Base-by-base conservation (phyloP, 495 filamentous ascomycete species). In the Sabuloglossum arenarium region DNA sequence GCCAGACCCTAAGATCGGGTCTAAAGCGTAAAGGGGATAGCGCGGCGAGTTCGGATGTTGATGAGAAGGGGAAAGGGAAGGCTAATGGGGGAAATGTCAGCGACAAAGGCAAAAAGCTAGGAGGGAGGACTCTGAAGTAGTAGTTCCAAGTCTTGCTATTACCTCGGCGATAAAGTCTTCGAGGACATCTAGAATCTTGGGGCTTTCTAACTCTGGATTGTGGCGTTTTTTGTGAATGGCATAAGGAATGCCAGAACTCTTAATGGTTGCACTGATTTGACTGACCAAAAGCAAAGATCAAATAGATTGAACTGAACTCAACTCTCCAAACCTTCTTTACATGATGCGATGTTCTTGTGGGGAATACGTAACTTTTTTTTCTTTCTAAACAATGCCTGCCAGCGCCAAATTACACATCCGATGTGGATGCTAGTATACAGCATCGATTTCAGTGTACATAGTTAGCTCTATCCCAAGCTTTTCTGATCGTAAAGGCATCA, bases 1-100 rank as follows among this genome's bases (percentile, higher is more conserved):
- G 91, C 0, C 84, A 95, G 65, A 90, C 86, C n/a, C 65, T 97
- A 27, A 71, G 88, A 49, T 79, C 77, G 5, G 80, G 75, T 16
- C 73, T 72, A 29, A 84, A 82, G 65, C 65, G 67, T 29, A 76
- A 75, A 65, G 69, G 63, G 0, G 69, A 37, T n/a, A 53, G 55
- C 39, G 46, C 34, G 11, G 55, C 53, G 11, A 27, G 10, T 32
- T 32, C 53, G 45, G 37, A 61, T 21, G 14, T 34, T 19, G 64
- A 65, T 16, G 53, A 55, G 19, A 43, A 39, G 30, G 53, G 53
- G 1, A 55, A 55, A 31, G 39, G 34, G 2, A 54, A 42, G 28
- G 21, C 4, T 2, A 43, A 55, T 5, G 14, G 30, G 53, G 3
- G 23, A 51, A 51, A 30, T 4, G 28, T 1, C 23, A 29, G 47